Base-by-base conservation (phyloP, 2,329 filamentous ascomycete species). In the Fusarium ramigenum region DNA sequence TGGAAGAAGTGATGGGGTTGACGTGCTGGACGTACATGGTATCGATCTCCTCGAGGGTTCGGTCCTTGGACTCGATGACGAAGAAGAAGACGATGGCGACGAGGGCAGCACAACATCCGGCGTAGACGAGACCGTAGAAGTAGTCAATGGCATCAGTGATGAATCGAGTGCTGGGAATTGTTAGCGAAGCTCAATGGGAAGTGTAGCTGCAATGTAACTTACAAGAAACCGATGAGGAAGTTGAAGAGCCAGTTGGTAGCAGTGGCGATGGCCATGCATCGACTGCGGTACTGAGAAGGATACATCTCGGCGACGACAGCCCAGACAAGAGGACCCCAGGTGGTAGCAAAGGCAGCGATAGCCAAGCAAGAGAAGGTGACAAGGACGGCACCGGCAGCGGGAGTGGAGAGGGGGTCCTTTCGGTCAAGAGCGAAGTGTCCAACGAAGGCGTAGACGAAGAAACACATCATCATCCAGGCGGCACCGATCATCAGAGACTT, bases 21-120 rank as follows among this genome's bases (percentile, higher is more conserved):
- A 88, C 85, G 46, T 79, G 80, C 43, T 83, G 76, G 23, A 87
- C 84, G 79, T 95, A 95, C 92, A 94, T 94, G 65, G 88, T 91
- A 81, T 94, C 93, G 63, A 94, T 91, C 81, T 94, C 92, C 83
- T 94, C 93, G 23, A 95, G 86, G 4, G 88, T 90, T 37, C 92
- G 88, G 76, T 91, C 91, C 81, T 92, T 91, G 69, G 88, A 91
- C 83, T 94, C 92, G 77, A 91, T 91, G 71, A 94, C 86, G 82
- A 93, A 93, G 85, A 94, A 92, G 85, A 91, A 94, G 66, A 94
- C 91, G 56, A 93, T 86, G 23, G 89, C 76, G 9, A 90, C 86
- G 25, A 90, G 89, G 15, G 86, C 86, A 64, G 89, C 87, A 78
- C 90, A 91, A 80, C 91, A 93, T 9, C 87, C 90, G 0, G 91